Conservation (phyloP, 768 basidiomycete species). For the Mycena rosella region DNA sequence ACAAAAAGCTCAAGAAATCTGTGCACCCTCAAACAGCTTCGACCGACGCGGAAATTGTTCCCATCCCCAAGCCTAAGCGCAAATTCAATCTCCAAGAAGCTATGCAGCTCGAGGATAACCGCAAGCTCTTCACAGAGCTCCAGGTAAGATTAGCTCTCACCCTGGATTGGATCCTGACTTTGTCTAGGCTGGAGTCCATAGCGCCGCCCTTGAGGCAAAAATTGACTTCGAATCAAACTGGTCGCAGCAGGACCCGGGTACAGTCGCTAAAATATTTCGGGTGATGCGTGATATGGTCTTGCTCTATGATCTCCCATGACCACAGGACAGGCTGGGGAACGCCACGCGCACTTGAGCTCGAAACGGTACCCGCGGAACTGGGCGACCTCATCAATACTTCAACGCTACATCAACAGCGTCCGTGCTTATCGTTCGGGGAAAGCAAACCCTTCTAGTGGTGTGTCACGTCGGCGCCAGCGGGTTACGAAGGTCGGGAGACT, state of each 20-base stretch:
- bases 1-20: not conserved
- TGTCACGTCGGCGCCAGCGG: conserved; percentile 12
- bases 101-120: conserved; percentile 10
- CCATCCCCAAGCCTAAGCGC: conserved; percentile 18
- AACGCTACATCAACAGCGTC: conserved; percentile 29
- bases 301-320: not conserved
- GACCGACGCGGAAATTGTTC: not conserved
- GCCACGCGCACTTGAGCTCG: not conserved
- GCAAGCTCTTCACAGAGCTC: not conserved
- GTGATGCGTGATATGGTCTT: conserved; percentile 8
- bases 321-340: conserved; percentile 1
- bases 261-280: not conserved
- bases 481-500: not conserved
- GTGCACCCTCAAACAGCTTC: not conserved
- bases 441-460: conserved; percentile 13
- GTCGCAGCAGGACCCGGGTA: not conserved
- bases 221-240: not conserved
- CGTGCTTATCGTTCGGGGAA: conserved; percentile 1
- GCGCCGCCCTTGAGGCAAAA: conserved; percentile 1
- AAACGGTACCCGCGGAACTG: conserved; percentile 13
- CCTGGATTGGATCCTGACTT: not conserved
- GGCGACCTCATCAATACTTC: conserved; percentile 16
- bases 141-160: not conserved
- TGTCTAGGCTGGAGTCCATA: not conserved
- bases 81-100: conserved; percentile 3